These are phyloP conservation scores for Hippophae rhamnoides DNA, from an alignment of 306 rosid species.

Conservation along the genomic window DNA sequence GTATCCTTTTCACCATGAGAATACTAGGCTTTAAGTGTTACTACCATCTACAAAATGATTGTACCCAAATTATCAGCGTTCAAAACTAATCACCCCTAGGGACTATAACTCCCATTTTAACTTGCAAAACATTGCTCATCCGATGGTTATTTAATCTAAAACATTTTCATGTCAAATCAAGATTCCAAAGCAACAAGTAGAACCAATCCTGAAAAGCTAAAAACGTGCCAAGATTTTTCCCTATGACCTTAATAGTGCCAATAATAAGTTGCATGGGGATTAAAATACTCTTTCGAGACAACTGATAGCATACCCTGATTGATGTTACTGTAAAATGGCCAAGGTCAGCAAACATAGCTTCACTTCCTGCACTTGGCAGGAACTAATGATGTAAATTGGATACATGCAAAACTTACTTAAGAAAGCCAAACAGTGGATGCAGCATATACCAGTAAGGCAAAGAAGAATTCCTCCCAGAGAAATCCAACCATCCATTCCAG, in stretches of 20 bases:
- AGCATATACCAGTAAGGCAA: slow-evolving; percentile 63
- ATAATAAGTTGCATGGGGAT: not conserved
- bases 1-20: too few species aligned
- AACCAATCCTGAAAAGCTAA: not conserved
- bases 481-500: slow-evolving; percentile 81
- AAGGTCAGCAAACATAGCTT: slow-evolving; percentile 93
- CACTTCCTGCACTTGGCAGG: slow-evolving; percentile 43
- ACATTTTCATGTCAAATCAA: too few species aligned
- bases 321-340: slow-evolving; percentile 82
- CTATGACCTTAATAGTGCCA: not conserved
- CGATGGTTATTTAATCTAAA: too few species aligned
- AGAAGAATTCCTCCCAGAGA: slow-evolving; percentile 87
- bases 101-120: too few species aligned
- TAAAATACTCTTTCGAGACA: slow-evolving; percentile 1
- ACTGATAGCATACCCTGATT: slow-evolving; percentile 53
- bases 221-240: slow-evolving; percentile 4
- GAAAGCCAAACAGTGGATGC: slow-evolving; percentile 6
- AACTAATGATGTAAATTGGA: too few species aligned
- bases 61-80: too few species aligned
- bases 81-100: too few species aligned
- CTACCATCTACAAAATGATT: too few species aligned
- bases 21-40: too few species aligned
- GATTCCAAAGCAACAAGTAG: too few species aligned
- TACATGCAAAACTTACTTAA: too few species aligned
- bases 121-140: too few species aligned